A percentile compares a stretch with the other conserved stretches of the same genome.
Conservation (phyloP, 169 alveolate species). For the Babesia bovis region DNA sequence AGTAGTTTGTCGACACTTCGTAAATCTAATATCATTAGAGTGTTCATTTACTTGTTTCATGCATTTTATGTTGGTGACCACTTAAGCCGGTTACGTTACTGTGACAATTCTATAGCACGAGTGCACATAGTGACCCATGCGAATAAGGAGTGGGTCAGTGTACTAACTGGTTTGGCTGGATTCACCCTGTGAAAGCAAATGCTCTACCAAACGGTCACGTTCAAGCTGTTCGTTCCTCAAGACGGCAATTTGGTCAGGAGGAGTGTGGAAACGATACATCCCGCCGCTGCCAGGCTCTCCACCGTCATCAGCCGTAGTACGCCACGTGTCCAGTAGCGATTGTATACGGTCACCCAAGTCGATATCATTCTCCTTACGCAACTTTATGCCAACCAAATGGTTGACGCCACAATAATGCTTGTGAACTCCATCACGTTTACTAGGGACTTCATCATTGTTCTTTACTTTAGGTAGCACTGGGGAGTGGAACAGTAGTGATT, state of each 20-base stretch:
- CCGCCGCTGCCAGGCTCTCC: conserved; percentile 9
- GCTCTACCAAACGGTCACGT: conserved; percentile 36
- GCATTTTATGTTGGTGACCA: too few species aligned
- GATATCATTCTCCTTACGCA: background rate
- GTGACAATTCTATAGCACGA: too few species aligned
- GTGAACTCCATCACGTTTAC: conserved; percentile 25
- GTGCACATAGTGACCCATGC: too few species aligned
- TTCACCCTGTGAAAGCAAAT: conserved; percentile 25
- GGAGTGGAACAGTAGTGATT: conserved; percentile 39
- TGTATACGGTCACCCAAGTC: conserved; percentile 5
- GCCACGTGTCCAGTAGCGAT: conserved; percentile 10
- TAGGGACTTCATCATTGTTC: background rate
- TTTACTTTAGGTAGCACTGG: conserved; percentile 30
- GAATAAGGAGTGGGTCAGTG: too few species aligned
- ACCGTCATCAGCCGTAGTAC: background rate
- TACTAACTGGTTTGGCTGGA: too few species aligned
- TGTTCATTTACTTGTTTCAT: too few species aligned
- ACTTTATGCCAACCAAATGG: conserved; percentile 27
- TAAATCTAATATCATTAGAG: background rate
- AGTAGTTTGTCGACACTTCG: background rate
- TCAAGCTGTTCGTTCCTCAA: conserved; percentile 18
- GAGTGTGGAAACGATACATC: conserved; percentile 28
- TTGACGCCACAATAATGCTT: conserved; percentile 34
- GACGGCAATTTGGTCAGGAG: conserved; percentile 39
- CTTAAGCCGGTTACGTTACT: too few species aligned